These are phyloP conservation scores for Rhododendron williamsianum DNA, from an alignment of 148 eudicot genomes.

Conservation along the genomic window DNA sequence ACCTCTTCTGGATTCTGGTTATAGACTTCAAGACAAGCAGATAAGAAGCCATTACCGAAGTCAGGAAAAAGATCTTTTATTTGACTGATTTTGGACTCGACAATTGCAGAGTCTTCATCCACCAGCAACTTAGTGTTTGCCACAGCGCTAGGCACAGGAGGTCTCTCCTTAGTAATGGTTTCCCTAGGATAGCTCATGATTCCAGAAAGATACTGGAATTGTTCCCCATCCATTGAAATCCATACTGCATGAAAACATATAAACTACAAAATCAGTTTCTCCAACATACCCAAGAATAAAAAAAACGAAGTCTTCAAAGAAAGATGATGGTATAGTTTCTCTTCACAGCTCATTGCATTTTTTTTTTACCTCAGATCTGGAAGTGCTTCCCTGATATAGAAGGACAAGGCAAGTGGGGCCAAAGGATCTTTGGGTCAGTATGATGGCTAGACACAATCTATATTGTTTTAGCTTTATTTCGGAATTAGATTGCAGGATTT, in stretches of 20 bases:
- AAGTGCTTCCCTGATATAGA: not conserved
- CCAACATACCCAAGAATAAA: not conserved
- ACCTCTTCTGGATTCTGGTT: constrained; percentile 87
- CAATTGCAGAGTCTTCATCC: constrained; percentile 64
- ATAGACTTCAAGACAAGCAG: constrained; percentile 87
- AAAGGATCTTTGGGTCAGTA: not conserved
- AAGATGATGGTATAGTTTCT: not conserved
- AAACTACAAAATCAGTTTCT: constrained; percentile 9
- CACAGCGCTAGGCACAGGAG: constrained; percentile 24
- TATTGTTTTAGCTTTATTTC: not conserved
- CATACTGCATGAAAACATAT: constrained; percentile 53
- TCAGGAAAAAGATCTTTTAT: constrained; percentile 90
- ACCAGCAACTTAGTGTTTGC: constrained; percentile 28
- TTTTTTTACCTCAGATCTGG: not conserved
- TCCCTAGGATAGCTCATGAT: constrained; percentile 42
- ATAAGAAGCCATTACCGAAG: constrained; percentile 78
- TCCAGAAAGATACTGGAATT: constrained; percentile 47
- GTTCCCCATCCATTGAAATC: constrained; percentile 72
- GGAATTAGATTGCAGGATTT: not conserved
- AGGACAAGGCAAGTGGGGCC: not conserved
- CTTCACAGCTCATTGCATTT: not conserved
- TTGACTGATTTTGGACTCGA: constrained; percentile 87
- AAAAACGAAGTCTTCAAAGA: not conserved
- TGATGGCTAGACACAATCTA: not conserved
- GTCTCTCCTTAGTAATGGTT: constrained; percentile 16